Conservation (phyloP, 2,329 filamentous ascomycete species). For the Xylariaceae sp. region DNA sequence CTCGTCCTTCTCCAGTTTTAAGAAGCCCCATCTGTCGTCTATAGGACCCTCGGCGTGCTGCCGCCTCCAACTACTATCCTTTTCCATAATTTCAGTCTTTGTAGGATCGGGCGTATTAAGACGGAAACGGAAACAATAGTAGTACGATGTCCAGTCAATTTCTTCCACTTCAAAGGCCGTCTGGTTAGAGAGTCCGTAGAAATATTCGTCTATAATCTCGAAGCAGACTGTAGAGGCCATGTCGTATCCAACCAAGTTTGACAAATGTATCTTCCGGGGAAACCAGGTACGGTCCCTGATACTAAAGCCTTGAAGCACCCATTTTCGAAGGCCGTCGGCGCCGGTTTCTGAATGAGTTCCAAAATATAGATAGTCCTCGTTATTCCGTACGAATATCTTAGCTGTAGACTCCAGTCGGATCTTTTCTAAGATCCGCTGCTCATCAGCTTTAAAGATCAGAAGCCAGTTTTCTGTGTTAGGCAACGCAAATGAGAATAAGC, state of each 20-base stretch:
- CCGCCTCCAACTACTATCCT: constrained; percentile 62
- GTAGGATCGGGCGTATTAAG: constrained; percentile 48
- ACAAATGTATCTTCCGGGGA: constrained; percentile 52
- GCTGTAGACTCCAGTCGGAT: constrained; percentile 48
- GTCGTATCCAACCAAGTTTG: constrained; percentile 64
- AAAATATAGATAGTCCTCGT: constrained; percentile 62
- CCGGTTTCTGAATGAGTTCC: constrained; percentile 63
- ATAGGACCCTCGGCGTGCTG: constrained; percentile 71
- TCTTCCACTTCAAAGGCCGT: constrained; percentile 64
- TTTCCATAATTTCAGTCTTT: constrained; percentile 46
- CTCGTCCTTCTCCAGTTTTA: constrained; percentile 65
- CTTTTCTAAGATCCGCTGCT: constrained; percentile 45
- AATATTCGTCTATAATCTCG: constrained; percentile 65
- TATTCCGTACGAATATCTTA: constrained; percentile 70
- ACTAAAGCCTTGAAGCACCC: constrained; percentile 61
- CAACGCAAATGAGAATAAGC: constrained; percentile 52
- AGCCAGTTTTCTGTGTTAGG: constrained; percentile 51
- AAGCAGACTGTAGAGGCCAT: constrained; percentile 72
- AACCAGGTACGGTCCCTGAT: constrained; percentile 46
- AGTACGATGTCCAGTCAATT: constrained; percentile 69
- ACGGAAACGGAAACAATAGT: constrained; percentile 67
- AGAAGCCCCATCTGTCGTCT: constrained; percentile 72
- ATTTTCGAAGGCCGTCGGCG: constrained; percentile 60
- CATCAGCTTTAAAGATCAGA: constrained; percentile 50
- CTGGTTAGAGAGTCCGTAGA: constrained; percentile 73